A percentile compares a stretch with the other conserved stretches of the same genome.
phyloP scores from a whole-genome alignment of 306 rosid genomes.

The Parietaria judaica region DNA sequence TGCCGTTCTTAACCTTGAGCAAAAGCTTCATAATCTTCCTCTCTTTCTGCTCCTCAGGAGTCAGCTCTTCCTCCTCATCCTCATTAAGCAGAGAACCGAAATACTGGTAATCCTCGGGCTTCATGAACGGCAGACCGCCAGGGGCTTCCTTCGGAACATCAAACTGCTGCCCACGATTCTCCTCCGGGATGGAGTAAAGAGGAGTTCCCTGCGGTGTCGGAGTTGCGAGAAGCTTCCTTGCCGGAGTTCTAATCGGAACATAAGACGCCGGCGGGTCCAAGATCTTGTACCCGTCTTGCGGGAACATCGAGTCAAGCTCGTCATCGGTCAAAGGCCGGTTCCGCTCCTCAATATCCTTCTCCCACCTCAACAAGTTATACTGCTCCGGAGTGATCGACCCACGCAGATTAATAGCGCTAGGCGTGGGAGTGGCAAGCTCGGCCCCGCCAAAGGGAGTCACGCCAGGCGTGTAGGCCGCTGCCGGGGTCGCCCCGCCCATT shows the following conservation, averaged over 20 bases:
- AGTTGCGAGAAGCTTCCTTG: slow-evolving; percentile 61
- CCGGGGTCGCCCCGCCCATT: slow-evolving; percentile 56
- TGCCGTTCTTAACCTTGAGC: slow-evolving; percentile 71
- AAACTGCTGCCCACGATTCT: slow-evolving; percentile 75
- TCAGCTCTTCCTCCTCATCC: slow-evolving; percentile 59
- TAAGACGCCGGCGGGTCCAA: slow-evolving; percentile 59
- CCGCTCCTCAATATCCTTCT: slow-evolving; percentile 74
- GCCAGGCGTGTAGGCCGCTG: slow-evolving; percentile 58
- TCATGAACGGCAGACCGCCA: slow-evolving; percentile 68
- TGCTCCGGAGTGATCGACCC: slow-evolving; percentile 67
- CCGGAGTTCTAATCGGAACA: slow-evolving; percentile 67
- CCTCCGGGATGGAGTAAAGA: slow-evolving; percentile 57
- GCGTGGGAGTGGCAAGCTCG: slow-evolving; percentile 61
- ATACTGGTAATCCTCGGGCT: slow-evolving; percentile 73
- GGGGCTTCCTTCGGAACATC: slow-evolving; percentile 68
- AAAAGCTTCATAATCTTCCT: slow-evolving; percentile 74
- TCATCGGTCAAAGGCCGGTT: slow-evolving; percentile 66
- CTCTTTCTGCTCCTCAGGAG: slow-evolving; percentile 70
- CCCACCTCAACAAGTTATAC: slow-evolving; percentile 69
- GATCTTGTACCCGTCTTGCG: slow-evolving; percentile 66
- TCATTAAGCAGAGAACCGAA: slow-evolving; percentile 66
- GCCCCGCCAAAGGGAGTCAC: slow-evolving; percentile 68
- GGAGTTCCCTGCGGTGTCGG: slow-evolving; percentile 71
- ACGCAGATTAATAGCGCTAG: slow-evolving; percentile 47
- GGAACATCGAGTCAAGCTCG: slow-evolving; percentile 71